Percentiles rank a stretch among this genome's conserved stretches.
These are phyloP conservation scores for Biscogniauxia marginata DNA, from an alignment of 2,329 filamentous ascomycete genomes.

Conservation along the genomic window DNA sequence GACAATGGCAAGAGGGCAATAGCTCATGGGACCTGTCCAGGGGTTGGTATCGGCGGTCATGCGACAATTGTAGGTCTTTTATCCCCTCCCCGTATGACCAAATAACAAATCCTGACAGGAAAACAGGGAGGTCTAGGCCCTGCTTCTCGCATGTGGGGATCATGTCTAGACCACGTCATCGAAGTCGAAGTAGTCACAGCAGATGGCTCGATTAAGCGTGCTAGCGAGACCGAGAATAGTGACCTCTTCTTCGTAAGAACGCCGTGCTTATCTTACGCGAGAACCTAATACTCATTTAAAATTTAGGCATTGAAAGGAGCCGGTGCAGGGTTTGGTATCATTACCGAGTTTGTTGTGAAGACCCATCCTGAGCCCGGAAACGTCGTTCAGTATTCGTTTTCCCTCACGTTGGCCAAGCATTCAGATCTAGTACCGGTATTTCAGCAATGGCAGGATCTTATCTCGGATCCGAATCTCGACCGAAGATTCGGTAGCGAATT, in stretches of 20 bases:
- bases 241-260: conserved; percentile 53
- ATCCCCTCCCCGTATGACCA: neutral
- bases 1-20: conserved; percentile 54
- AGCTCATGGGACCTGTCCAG: conserved; percentile 58
- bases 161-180: conserved; percentile 53
- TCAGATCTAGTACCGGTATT: conserved; percentile 49
- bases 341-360: conserved; percentile 55
- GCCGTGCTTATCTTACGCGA: neutral
- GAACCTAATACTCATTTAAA: neutral
- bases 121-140: conserved; percentile 55
- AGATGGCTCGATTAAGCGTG: conserved; percentile 49
- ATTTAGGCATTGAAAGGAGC: conserved; percentile 56
- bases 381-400: conserved; percentile 60
- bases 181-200: conserved; percentile 57
- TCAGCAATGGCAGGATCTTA: conserved; percentile 57
- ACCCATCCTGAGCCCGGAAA: conserved; percentile 55
- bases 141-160: conserved; percentile 60
- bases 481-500: conserved; percentile 59
- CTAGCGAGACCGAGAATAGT: conserved; percentile 45
- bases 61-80: conserved; percentile 48
- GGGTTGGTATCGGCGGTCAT: conserved; percentile 58
- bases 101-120: conserved; percentile 12
- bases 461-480: conserved; percentile 53
- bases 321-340: conserved; percentile 54
- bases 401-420: conserved; percentile 48